Base-by-base conservation (phyloP, 148 eudicot species). In the Hydrangea macrophylla region DNA sequence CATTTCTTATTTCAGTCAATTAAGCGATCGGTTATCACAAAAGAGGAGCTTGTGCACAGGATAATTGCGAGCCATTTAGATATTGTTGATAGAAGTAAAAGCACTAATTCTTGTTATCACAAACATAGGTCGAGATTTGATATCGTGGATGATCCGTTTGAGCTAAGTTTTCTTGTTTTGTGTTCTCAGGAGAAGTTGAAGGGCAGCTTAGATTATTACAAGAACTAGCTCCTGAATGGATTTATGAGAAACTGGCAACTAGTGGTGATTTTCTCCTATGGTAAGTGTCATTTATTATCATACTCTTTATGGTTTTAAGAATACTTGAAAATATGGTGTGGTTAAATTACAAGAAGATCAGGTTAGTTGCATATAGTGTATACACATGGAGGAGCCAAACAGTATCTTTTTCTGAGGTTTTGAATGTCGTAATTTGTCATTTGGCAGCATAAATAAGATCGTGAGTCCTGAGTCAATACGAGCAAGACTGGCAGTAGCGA, bases 151-250 rank as follows among this genome's bases (percentile, higher is more conserved):
- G 39, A 9, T 60, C 40, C 11, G 37, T 18, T 67, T 26, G 42
- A 58, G 62, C 35, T 55, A 30, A 51, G 26, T 24, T 7, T 7
- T 28, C 2, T 23, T 61, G 30, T 50, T 64, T 53, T 72, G 7
- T 59, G 31, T 54, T 31, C 26, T 24, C 90, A 90, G 96, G 81
- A 51, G 96, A 93, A 78, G 82, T 88, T 50, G 98, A 90, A 75
- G 90, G 86, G 60, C 95, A 88, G 63, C 86, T 93, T 50, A 72
- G 59, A 50, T 72, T 88, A 80, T 77, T 93, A 69, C 77, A 79
- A 75, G 97, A 94, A 76, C 71, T 90, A 20, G 91, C 76, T 36
- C 98, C 98, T 9, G 97, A 88, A 60, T 94, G 80, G 72, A 69
- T 90, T 55, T 69, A 79, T 50, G 92, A 90, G 79, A 75, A 83